Conservation (phyloP, 257 asterid genomes). For the Solanum chiquidenum region DNA sequence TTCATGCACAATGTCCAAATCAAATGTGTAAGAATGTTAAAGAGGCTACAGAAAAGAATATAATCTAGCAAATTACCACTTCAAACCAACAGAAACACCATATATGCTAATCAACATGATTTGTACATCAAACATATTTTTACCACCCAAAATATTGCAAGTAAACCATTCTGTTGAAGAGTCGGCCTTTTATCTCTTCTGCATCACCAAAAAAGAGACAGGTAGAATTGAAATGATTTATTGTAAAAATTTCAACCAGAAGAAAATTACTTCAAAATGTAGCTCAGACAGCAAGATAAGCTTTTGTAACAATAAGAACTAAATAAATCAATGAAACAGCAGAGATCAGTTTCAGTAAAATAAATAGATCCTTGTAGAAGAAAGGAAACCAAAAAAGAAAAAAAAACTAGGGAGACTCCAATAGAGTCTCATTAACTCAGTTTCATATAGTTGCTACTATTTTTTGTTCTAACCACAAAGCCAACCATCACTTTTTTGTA, state of each 20-base stretch:
- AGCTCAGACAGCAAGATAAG: constrained; percentile 8
- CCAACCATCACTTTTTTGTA: not conserved
- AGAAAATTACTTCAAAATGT: constrained; percentile 29
- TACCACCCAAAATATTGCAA: constrained; percentile 32
- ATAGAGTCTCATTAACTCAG: not conserved
- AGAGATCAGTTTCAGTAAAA: not conserved
- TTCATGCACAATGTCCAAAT: not conserved
- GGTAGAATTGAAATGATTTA: constrained; percentile 39
- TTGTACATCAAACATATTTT: constrained; percentile 36
- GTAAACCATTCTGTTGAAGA: constrained; percentile 37
- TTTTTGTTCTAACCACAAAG: not conserved
- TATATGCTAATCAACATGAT: constrained; percentile 5
- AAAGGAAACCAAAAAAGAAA: not conserved
- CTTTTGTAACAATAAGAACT: constrained; percentile 8
- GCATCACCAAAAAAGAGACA: constrained; percentile 42
- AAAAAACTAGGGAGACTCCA: not conserved
- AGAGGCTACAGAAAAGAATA: not conserved
- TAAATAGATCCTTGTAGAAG: not conserved
- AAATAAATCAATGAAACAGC: not conserved
- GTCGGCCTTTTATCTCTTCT: constrained; percentile 37
- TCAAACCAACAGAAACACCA: not conserved
- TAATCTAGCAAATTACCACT: not conserved
- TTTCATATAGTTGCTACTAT: not conserved
- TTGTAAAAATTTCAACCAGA: constrained; percentile 36
- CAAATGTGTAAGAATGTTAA: not conserved